Conservation (phyloP, 192 early-diverging fungal species). For the Coemansia sp. region DNA sequence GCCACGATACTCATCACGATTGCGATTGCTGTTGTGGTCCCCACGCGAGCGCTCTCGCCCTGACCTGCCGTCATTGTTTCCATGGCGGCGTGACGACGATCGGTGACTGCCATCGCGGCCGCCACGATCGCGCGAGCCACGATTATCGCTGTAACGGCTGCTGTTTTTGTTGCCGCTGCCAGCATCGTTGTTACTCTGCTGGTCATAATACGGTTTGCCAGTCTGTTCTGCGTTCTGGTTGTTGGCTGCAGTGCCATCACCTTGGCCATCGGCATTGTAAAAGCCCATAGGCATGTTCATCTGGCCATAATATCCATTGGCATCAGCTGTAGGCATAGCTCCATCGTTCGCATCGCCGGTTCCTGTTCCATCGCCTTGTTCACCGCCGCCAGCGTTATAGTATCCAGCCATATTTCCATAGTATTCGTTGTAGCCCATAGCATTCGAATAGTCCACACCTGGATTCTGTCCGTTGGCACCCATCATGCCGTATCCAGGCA, state of each 20-base stretch:
- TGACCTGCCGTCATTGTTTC: conserved; percentile 20
- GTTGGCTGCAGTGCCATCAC: conserved; percentile 14
- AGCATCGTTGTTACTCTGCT: conserved; percentile 9
- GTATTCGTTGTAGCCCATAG: conserved; percentile 38
- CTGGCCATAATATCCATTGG: conserved; percentile 38
- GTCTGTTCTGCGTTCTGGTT: conserved; percentile 9
- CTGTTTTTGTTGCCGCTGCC: conserved; percentile 5
- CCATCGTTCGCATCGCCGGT: conserved; percentile 12
- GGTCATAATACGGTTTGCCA: conserved; percentile 13
- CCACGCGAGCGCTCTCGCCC: conserved; percentile 31
- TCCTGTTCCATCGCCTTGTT: conserved; percentile 14
- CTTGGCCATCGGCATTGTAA: conserved; percentile 33
- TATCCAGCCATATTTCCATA: conserved; percentile 38
- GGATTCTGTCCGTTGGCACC: conserved; percentile 8
- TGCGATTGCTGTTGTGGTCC: conserved; percentile 22
- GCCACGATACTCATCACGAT: conserved; percentile 30
- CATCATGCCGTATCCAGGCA: conserved; percentile 26
- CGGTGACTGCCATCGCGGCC: conserved; percentile 17
- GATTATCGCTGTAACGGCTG: conserved; percentile 19
- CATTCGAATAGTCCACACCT: conserved; percentile 20
- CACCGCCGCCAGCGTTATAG: conserved; percentile 16
- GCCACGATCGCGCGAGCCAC: conserved; percentile 12
- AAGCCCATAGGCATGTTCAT: conserved; percentile 37
- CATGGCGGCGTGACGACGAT: conserved; percentile 44
- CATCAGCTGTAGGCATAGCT: background rate